These are phyloP conservation scores for Aureobasidium sp. DNA, from an alignment of 2,329 filamentous ascomycete genomes.

Conservation along the genomic window DNA sequence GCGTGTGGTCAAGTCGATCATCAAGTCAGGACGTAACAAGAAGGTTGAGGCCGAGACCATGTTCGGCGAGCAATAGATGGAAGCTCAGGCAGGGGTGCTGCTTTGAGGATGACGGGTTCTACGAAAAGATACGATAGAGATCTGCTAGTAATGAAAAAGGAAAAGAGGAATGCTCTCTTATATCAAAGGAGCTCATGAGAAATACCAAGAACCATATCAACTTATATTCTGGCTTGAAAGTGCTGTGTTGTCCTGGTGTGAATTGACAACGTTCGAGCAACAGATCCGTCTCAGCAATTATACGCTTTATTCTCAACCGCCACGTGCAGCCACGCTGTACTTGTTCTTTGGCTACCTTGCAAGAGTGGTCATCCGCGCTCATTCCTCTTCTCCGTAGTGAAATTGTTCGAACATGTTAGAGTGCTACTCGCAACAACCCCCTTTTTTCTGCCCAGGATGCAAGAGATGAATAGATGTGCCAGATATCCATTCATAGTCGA, in stretches of 20 bases:
- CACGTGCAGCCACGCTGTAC: too few relatives aligned
- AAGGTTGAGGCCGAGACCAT: not conserved
- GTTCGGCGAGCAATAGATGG: not conserved
- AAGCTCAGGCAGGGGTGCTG: not conserved
- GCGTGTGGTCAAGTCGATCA: slow-evolving; percentile 69
- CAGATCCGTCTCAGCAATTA: too few relatives aligned
- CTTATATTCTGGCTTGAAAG: too few relatives aligned
- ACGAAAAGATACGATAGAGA: not conserved
- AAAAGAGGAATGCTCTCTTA: not conserved
- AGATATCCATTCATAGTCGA: too few relatives aligned
- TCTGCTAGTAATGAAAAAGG: not conserved
- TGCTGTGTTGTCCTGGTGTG: not conserved
- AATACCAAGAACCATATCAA: not conserved
- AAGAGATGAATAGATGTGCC: too few relatives aligned
- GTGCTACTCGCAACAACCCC: not conserved
- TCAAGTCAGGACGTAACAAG: slow-evolving; percentile 49
- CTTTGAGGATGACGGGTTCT: not conserved
- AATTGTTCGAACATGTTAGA: not conserved
- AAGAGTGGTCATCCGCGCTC: too few relatives aligned
- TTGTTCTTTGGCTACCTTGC: too few relatives aligned
- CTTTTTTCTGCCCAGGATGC: not conserved
- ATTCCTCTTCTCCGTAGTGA: too few relatives aligned
- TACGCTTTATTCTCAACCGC: too few relatives aligned
- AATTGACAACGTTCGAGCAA: too few relatives aligned
- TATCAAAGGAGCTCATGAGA: not conserved